Base-by-base conservation (phyloP, 1,284 basidiomycete species). In the Spongiforma sp. region DNA sequence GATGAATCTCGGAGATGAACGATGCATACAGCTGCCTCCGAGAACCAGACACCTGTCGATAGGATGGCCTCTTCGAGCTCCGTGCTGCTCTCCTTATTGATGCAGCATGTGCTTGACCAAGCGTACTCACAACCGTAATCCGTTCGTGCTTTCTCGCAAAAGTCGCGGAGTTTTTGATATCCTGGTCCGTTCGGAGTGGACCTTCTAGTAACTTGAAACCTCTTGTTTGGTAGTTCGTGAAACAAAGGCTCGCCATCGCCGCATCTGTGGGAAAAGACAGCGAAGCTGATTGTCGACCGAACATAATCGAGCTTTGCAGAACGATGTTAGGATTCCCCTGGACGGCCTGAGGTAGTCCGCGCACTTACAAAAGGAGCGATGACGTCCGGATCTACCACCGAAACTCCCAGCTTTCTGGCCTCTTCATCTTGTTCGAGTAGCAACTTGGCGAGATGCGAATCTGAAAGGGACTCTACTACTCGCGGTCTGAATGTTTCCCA, bases 101-200 rank as follows among this genome's bases (percentile, higher is more conserved):
- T 73, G 59, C 72, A 73, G 52, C 71, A 75, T 3, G 69, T 75
- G 36, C 76, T 73, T 32, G 71, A n/a, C 74, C 74, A 73, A 37
- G 65, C 72, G 19, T 76, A 74, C 52, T 71, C 69, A 21, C 74
- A 74, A 4, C 67, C 72, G 8, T 71, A 71, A 36, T 72, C 73
- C 1, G n/a, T 11, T 9, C 62, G 46, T 7, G 73, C 73, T 41
- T 72, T 75, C 12, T 75, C 71, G 28, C 73, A 72, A 33, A 72
- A 72, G 48, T 62, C 66, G 57, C 56, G 34, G 17, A 72, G 71
- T 43, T 73, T 75, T n/a, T 72, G 67, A 48, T 74, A 73, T 34
- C 71, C 73, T n/a, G 62, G 61, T 24, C 73, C 73, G n/a, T n/a
- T 68, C 12, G 61, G 71, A 54, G 62, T 12, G 6, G 70, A 21